A percentile compares a stretch with the other conserved stretches of the same genome.
Evolutionary conservation across 768 basidiomycete species (phyloP).

Genomic region (Lentinula sp.): DNA sequence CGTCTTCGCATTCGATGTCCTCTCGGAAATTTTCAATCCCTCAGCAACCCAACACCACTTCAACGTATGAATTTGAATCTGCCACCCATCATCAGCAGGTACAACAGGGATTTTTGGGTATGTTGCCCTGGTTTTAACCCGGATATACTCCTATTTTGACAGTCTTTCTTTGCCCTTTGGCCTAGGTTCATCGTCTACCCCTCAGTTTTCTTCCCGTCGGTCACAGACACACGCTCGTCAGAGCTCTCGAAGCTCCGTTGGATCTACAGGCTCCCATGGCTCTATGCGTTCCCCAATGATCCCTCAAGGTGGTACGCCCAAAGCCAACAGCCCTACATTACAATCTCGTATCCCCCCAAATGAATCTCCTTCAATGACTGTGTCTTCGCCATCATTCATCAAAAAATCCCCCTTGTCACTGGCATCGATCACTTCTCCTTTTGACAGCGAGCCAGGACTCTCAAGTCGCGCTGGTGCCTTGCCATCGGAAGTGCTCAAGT

Average conservation of each 20-base stretch:
- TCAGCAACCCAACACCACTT: neutral
- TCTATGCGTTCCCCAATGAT: neutral
- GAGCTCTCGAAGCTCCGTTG: conserved; percentile 2
- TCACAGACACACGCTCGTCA: neutral
- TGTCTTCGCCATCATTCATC: neutral
- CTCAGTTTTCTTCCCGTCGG: neutral
- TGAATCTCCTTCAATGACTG: neutral
- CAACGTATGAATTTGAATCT: neutral
- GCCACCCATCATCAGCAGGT: neutral
- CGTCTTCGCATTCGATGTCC: neutral
- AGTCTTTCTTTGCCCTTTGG: neutral
- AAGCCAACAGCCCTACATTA: neutral
- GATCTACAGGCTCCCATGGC: neutral
- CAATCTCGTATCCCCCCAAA: neutral
- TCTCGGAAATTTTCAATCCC: neutral
- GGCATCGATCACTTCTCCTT: conserved; percentile 6
- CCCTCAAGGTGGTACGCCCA: neutral
- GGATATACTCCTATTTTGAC: neutral
- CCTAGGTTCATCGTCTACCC: neutral
- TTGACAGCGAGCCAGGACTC: neutral
- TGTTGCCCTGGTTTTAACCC: neutral
- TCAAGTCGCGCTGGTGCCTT: neutral
- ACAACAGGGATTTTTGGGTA: neutral
- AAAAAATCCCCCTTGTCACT: conserved; percentile 1
- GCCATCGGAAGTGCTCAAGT: neutral